Percentiles rank a stretch among this genome's conserved stretches.
These are phyloP conservation scores for Aaosphaeria arxii DNA, from an alignment of 2,329 filamentous ascomycete genomes.

Conservation along the genomic window DNA sequence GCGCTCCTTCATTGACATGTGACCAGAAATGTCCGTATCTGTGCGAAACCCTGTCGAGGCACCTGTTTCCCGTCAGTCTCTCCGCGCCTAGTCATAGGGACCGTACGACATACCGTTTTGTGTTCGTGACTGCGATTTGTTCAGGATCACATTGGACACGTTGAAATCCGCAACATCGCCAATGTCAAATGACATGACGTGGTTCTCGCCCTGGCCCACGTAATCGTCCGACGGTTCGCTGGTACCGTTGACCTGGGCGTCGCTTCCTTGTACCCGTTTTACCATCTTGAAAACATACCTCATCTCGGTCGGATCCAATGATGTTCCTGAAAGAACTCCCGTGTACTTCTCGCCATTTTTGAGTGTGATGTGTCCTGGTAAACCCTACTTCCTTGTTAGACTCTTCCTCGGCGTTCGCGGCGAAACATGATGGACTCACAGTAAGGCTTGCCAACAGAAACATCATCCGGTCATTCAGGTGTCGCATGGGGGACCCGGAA, in stretches of 20 bases:
- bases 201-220: slow-evolving; percentile 46
- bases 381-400: slow-evolving; percentile 46
- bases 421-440: slow-evolving; percentile 43
- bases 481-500: slow-evolving; percentile 53
- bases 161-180: slow-evolving; percentile 59
- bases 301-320: slow-evolving; percentile 50
- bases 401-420: background rate
- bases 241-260: slow-evolving; percentile 46
- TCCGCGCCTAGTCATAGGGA: no score
- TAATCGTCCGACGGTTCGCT: slow-evolving; percentile 41
- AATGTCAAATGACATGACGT: slow-evolving; percentile 59
- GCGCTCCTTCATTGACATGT: slow-evolving; percentile 66
- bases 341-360: slow-evolving; percentile 60
- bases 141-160: slow-evolving; percentile 52
- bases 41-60: slow-evolving; percentile 67
- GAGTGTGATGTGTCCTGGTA: slow-evolving; percentile 54
- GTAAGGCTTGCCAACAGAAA: slow-evolving; percentile 59
- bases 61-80: background rate
- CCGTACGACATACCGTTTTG: slow-evolving; percentile 54
- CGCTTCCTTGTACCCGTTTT: slow-evolving; percentile 46
- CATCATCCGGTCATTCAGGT: slow-evolving; percentile 59
- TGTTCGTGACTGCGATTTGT: slow-evolving; percentile 49
- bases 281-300: slow-evolving; percentile 66
- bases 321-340: slow-evolving; percentile 59
- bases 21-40: slow-evolving; percentile 82